Conservation (phyloP, 2,329 filamentous ascomycete genomes). For the Penicillium corylophilum region DNA sequence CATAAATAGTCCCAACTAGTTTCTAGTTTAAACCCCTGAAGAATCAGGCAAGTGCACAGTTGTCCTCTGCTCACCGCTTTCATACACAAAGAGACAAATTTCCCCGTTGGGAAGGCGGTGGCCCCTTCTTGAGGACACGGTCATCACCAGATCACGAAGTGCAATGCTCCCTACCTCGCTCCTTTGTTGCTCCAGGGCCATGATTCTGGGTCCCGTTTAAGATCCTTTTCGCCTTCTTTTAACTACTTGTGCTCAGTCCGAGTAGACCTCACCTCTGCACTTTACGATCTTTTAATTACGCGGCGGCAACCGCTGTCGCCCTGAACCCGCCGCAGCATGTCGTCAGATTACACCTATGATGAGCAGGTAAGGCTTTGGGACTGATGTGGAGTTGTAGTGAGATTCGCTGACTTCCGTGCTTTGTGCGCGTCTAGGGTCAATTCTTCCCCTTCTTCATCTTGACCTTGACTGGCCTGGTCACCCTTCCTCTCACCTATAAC, state of each 20-base stretch:
- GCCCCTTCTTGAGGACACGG: constrained; percentile 37
- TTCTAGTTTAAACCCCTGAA: neutral
- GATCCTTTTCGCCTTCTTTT: neutral
- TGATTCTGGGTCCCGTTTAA: constrained; percentile 10
- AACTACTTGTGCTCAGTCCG: constrained; percentile 4
- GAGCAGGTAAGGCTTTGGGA: constrained; percentile 62
- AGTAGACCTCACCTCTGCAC: constrained; percentile 21
- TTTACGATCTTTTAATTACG: constrained; percentile 26
- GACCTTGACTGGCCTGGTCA: constrained; percentile 82
- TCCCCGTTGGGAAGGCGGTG: constrained; percentile 30
- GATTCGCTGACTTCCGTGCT: neutral
- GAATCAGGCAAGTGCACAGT: constrained; percentile 8
- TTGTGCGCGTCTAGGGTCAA: constrained; percentile 64
- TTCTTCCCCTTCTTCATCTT: constrained; percentile 99
- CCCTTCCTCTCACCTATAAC: constrained; percentile 84
- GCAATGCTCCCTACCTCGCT: constrained; percentile 23
- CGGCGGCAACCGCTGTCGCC: constrained; percentile 36
- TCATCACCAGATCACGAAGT: constrained; percentile 37
- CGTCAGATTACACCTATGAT: constrained; percentile 98
- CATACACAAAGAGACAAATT: constrained; percentile 2
- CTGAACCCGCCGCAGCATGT: constrained; percentile 50
- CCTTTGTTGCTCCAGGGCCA: constrained; percentile 22
- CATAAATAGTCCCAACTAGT: neutral
- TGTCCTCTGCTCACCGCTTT: constrained; percentile 23
- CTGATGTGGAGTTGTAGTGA: neutral